Evolutionary conservation across 2,329 filamentous ascomycete genomes (phyloP).

Genomic region (Venturia effusa): DNA sequence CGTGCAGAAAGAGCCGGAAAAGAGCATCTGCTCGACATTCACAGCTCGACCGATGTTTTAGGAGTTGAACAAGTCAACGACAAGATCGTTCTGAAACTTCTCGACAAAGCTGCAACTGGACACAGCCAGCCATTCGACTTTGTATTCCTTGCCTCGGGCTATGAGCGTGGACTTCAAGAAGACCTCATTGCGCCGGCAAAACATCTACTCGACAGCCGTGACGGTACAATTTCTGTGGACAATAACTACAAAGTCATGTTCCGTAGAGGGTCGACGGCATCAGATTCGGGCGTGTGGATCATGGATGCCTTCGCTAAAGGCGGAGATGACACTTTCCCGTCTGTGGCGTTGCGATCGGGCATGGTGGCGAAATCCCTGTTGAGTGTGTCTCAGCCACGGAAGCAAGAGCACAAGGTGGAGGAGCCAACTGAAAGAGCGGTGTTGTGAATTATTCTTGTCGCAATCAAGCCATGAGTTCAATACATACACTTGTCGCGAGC

Average conservation of each 20-base stretch:
- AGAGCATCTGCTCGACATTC: background rate
- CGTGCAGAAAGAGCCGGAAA: background rate
- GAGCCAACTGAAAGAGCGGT: background rate
- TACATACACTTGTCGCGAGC: background rate
- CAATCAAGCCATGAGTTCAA: too few species aligned
- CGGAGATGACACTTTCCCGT: background rate
- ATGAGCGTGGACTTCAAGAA: slow-evolving; percentile 6
- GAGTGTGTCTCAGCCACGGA: background rate
- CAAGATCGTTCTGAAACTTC: background rate
- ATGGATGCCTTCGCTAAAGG: slow-evolving; percentile 4
- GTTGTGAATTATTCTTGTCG: background rate
- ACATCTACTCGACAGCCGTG: slow-evolving; percentile 1
- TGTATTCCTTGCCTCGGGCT: slow-evolving; percentile 8
- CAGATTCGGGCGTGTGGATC: slow-evolving; percentile 3
- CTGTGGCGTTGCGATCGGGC: slow-evolving; percentile 6
- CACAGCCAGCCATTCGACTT: slow-evolving; percentile 9
- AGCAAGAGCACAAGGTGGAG: background rate
- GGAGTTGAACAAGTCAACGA: background rate
- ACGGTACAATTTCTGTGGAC: background rate
- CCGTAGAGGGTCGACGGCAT: background rate
- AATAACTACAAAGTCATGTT: slow-evolving; percentile 8
- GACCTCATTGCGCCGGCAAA: slow-evolving; percentile 5
- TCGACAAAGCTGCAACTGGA: background rate
- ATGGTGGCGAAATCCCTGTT: background rate
- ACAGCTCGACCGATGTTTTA: background rate